phyloP scores from a whole-genome alignment of 2,329 filamentous ascomycete genomes.

The Diaporthe destruens region DNA sequence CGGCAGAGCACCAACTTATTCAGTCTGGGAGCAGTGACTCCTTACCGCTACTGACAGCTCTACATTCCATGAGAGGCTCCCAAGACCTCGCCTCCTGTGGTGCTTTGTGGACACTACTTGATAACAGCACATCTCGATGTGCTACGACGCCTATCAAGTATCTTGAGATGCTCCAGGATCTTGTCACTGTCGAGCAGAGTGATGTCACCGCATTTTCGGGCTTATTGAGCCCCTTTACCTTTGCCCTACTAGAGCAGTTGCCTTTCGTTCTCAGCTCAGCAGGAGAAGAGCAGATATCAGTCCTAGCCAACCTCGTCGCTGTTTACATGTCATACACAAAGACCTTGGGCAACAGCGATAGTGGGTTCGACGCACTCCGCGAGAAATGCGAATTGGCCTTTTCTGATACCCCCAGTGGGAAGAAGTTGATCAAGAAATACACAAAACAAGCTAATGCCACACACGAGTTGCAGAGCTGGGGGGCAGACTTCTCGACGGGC shows the following conservation, averaged over 20 bases:
- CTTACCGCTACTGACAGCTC: conserved; percentile 58
- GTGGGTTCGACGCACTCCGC: conserved; percentile 3
- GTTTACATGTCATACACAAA: conserved; percentile 67
- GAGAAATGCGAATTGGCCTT: conserved; percentile 37
- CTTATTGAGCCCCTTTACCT: conserved; percentile 72
- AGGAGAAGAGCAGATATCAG: conserved; percentile 56
- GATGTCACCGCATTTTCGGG: conserved; percentile 48
- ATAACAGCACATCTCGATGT: conserved; percentile 84
- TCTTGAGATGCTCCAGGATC: conserved; percentile 75
- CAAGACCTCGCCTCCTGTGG: conserved; percentile 42
- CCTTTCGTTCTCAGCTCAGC: conserved; percentile 72
- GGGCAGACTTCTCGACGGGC: conserved; percentile 39
- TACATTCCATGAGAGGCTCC: conserved; percentile 48
- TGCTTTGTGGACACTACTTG: conserved; percentile 77
- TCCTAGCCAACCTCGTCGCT: conserved; percentile 70
- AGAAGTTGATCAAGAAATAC: conserved; percentile 39
- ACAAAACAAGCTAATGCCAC: conserved; percentile 30
- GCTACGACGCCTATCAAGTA: conserved; percentile 85
- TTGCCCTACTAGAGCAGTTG: conserved; percentile 83
- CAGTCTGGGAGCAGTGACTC: conserved; percentile 52
- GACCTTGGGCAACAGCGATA: conserved; percentile 59
- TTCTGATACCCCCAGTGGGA: conserved; percentile 33
- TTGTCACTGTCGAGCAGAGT: conserved; percentile 54
- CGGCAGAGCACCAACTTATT: conserved; percentile 76
- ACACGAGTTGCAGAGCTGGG: conserved; percentile 41